A percentile compares a stretch with the other conserved stretches of the same genome.
Evolutionary conservation across 768 basidiomycete genomes (phyloP).

Genomic region (Amanita molliuscula): DNA sequence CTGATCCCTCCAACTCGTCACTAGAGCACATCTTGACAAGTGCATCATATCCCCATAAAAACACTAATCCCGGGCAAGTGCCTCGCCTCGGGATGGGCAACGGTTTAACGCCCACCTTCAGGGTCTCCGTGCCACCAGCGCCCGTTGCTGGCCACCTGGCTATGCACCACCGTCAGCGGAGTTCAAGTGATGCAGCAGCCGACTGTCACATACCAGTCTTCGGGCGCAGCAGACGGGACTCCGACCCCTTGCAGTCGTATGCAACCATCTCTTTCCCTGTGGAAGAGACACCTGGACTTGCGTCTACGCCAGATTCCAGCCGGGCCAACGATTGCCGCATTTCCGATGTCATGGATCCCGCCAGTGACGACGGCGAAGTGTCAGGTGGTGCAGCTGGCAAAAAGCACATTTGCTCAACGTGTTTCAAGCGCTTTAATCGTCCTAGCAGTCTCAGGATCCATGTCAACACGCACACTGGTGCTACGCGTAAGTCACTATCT

Average conservation of each 20-base stretch:
- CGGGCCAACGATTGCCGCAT: background rate
- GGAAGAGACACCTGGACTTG: background rate
- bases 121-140: conserved; percentile 20
- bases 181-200: background rate
- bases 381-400: conserved; percentile 20
- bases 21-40: conserved; percentile 35
- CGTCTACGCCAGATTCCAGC: background rate
- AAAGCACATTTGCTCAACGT: conserved; percentile 41
- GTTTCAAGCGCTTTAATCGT: conserved; percentile 56
- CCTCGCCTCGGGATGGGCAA: conserved; percentile 17
- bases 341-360: background rate
- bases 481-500: conserved; percentile 39
- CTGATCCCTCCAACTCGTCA: conserved; percentile 29
- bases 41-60: conserved; percentile 22
- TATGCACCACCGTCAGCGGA: conserved; percentile 4
- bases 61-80: conserved; percentile 2
- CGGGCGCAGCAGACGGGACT: conserved; percentile 2
- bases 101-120: conserved; percentile 26
- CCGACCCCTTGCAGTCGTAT: background rate
- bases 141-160: background rate
- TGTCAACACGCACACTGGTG: conserved; percentile 60
- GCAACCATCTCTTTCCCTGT: conserved; percentile 5
- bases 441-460: conserved; percentile 60
- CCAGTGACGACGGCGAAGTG: conserved; percentile 5
- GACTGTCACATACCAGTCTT: background rate